Conservation (phyloP, 371 early-diverging fungal species). For the Haplosporangium sp. region DNA sequence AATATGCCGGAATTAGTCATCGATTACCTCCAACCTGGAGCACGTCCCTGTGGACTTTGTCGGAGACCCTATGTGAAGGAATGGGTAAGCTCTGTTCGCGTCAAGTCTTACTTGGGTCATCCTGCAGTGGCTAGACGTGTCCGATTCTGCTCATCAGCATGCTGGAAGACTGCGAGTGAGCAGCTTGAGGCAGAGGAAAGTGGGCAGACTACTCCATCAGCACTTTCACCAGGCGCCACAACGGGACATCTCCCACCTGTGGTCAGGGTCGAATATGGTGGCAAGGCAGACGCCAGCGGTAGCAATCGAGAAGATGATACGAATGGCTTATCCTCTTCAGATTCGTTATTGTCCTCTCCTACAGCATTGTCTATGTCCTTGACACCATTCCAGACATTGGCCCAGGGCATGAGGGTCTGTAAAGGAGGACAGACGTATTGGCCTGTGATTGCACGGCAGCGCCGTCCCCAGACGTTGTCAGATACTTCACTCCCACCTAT, state of each 20-base stretch:
- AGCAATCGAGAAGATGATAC: conserved; percentile 3
- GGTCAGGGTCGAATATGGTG: background rate
- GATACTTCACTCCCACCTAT: background rate
- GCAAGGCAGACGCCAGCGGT: background rate
- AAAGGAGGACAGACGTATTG: conserved; percentile 54
- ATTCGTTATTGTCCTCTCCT: conserved; percentile 9
- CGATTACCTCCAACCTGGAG: conserved; percentile 59
- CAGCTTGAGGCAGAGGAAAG: conserved; percentile 44
- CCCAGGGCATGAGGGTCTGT: conserved; percentile 30
- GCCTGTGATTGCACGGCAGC: conserved; percentile 40
- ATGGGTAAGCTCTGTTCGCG: conserved; percentile 71
- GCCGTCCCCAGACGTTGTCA: background rate
- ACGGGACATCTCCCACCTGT: conserved; percentile 40
- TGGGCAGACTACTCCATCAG: background rate
- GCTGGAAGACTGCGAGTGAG: conserved; percentile 58
- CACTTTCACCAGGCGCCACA: conserved; percentile 13
- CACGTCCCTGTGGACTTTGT: conserved; percentile 61
- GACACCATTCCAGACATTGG: background rate
- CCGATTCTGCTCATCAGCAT: conserved; percentile 64
- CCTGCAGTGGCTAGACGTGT: conserved; percentile 70
- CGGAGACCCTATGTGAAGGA: conserved; percentile 67
- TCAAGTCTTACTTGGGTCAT: conserved; percentile 69
- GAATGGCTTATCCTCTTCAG: background rate
- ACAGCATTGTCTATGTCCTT: background rate
- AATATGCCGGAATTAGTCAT: conserved; percentile 57